Evolutionary conservation across 1,284 basidiomycete species (phyloP).

Genomic region (Leccinum insolens): DNA sequence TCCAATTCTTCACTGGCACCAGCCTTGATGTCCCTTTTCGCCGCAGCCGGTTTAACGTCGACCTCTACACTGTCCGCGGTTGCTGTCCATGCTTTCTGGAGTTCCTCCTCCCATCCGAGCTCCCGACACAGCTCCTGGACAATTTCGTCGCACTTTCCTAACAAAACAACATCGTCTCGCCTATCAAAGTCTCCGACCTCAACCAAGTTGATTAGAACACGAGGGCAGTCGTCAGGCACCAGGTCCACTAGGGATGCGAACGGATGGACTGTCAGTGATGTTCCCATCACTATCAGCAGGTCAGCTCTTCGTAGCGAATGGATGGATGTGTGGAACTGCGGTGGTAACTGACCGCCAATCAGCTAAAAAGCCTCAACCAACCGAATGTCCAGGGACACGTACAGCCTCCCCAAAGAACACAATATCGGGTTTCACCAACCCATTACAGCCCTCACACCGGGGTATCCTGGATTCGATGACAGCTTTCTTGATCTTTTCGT

Average conservation of each 20-base stretch:
- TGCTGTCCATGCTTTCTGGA: conserved; percentile 58
- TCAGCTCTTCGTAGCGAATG: conserved; percentile 66
- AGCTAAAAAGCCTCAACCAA: neutral
- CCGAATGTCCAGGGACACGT: conserved; percentile 27
- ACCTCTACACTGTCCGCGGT: conserved; percentile 39
- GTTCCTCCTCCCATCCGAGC: conserved; percentile 73
- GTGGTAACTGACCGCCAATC: conserved; percentile 52
- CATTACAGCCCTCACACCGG: conserved; percentile 64
- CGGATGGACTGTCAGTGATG: conserved; percentile 82
- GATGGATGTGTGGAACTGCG: conserved; percentile 53
- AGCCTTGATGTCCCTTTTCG: conserved; percentile 22
- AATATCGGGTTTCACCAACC: conserved; percentile 89
- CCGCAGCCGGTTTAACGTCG: conserved; percentile 12
- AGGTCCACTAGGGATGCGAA: conserved; percentile 68
- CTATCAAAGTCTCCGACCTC: conserved; percentile 58
- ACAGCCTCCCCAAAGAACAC: conserved; percentile 93
- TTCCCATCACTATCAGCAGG: conserved; percentile 91
- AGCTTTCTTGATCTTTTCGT: conserved; percentile 67
- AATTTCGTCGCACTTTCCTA: conserved; percentile 71
- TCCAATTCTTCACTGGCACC: conserved; percentile 36
- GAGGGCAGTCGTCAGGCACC: conserved; percentile 56
- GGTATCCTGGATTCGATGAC: conserved; percentile 60
- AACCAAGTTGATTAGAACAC: conserved; percentile 65
- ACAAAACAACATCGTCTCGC: conserved; percentile 58
- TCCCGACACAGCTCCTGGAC: conserved; percentile 58